Evolutionary conservation across 352 stramenopile species (phyloP).

Genomic region (Phytophthora uliginosa): DNA sequence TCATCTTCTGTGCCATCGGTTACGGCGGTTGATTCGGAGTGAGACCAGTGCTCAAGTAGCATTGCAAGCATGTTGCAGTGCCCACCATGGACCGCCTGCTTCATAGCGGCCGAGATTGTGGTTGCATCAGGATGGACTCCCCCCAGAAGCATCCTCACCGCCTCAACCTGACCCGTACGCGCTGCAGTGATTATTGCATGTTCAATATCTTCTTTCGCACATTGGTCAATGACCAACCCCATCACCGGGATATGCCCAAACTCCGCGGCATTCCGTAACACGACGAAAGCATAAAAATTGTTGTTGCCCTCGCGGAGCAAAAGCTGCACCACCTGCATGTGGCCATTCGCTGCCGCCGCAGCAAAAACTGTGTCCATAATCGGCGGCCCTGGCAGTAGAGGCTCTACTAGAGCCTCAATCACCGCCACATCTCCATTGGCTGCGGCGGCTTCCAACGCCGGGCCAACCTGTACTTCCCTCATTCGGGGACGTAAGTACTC

Average conservation of each 20-base stretch:
- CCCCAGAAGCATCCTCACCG: not conserved
- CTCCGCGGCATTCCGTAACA: not conserved
- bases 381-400: not conserved
- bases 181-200: not conserved
- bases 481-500: not conserved
- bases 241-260: not conserved
- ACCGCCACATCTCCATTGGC: not conserved
- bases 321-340: not conserved
- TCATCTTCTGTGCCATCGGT: not conserved
- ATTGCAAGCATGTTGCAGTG: not conserved
- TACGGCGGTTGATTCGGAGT: not conserved
- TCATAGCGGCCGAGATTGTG: not conserved
- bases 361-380: not conserved
- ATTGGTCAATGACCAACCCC: not conserved
- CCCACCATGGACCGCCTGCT: not conserved
- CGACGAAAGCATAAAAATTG: not conserved
- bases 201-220: not conserved
- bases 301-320: not conserved
- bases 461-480: not conserved
- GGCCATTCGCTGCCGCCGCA: constrained; percentile 1
- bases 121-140: not conserved
- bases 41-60: not conserved
- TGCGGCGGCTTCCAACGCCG: not conserved
- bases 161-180: not conserved
- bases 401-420: too few relatives aligned